These are phyloP conservation scores for Bisporella sp. DNA, from an alignment of 2,329 filamentous ascomycete genomes.

Conservation along the genomic window DNA sequence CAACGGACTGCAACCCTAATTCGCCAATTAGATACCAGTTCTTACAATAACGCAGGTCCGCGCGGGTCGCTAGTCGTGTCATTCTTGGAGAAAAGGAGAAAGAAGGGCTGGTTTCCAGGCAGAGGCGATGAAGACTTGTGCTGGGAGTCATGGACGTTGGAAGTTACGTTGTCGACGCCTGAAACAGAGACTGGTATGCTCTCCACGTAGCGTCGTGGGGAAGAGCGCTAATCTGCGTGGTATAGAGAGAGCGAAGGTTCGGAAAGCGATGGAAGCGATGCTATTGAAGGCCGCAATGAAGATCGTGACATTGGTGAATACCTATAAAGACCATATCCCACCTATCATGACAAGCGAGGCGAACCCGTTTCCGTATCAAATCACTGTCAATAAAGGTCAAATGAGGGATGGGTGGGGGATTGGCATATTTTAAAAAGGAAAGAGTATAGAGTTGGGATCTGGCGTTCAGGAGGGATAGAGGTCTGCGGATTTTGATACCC, in stretches of 20 bases:
- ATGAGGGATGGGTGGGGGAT: slow-evolving; percentile 69
- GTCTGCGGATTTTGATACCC: no score
- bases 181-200: slow-evolving; percentile 75
- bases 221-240: slow-evolving; percentile 1
- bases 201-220: slow-evolving; percentile 4
- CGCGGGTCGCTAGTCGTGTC: slow-evolving; percentile 78
- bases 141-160: slow-evolving; percentile 94
- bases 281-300: slow-evolving; percentile 83
- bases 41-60: slow-evolving; percentile 47
- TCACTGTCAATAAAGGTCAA: slow-evolving; percentile 72
- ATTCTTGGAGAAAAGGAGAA: slow-evolving; percentile 88
- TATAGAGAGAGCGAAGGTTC: slow-evolving; percentile 77
- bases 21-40: slow-evolving; percentile 63
- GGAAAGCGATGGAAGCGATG: slow-evolving; percentile 84
- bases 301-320: slow-evolving; percentile 79
- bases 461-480: no score
- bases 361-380: slow-evolving; percentile 94
- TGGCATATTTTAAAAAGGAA: slow-evolving; percentile 43
- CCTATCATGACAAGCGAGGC: slow-evolving; percentile 87
- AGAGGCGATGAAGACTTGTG: slow-evolving; percentile 87
- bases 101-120: slow-evolving; percentile 69
- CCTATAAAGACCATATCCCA: slow-evolving; percentile 91
- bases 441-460: background rate
- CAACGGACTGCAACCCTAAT: slow-evolving; percentile 74
- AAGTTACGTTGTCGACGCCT: slow-evolving; percentile 87